Evolutionary conservation across 2,329 filamentous ascomycete genomes (phyloP), one percentile per base, ranked within the genome.

Genomic region (Phialophora expanda): DNA sequence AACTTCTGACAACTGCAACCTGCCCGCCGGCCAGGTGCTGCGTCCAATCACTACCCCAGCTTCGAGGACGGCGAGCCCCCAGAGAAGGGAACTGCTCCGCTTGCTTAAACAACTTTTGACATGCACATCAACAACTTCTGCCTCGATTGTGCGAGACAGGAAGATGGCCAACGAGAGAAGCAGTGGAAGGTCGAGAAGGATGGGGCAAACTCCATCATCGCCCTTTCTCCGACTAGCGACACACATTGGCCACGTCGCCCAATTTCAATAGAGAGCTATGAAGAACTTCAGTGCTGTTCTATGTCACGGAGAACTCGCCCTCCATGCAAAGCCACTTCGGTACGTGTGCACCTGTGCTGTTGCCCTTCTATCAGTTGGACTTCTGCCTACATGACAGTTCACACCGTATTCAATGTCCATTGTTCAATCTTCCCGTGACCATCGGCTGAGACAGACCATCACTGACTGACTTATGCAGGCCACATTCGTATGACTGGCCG

Each of bases 1-100:
- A 38, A 60, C 57, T 11, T 60, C 34, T 60, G 57, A 11, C n/a
- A 11, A 20, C 7, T 9, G 53, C 28, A 7, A 34, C 53, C 53
- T 17, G 24, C 3, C 7, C 7, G 8, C 22, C 26, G n/a, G n/a
- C 9, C 9, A 2, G 17, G 22, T 38, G 22, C 8, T 28, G 38
- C 28, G 30, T 1, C 57, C 56, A 59, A 59, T 59, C 56, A 50
- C n/a, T 38, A 20, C 17, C 22, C 17, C n/a, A 3, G 28, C 24
- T 7, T 54, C 24, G 20, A 30, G 9, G 14, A n/a, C 8, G 51
- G 20, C 2, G 20, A 24, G n/a, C 12, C 24, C 9, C 20, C 14
- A 41, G 17, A 17, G 38, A 17, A 41, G 17, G 17, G 14, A 41
- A 41, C 38, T 41, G 38, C 38, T 41, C 4, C 38, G 6, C 38